These are phyloP conservation scores for Silene conica DNA, from an alignment of 148 eudicot genomes.

Conservation along the genomic window DNA sequence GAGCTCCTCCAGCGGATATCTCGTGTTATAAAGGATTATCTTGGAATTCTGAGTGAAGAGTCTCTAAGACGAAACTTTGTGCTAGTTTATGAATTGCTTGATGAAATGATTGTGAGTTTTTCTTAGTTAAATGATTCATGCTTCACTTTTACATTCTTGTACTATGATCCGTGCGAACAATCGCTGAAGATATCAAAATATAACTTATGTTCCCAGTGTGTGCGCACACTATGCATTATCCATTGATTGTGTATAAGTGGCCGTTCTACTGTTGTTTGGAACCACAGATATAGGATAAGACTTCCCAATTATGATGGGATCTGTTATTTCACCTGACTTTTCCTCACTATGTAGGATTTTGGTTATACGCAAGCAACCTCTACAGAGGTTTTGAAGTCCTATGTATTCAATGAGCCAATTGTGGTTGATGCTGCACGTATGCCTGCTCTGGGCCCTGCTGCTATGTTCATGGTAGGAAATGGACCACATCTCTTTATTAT, in stretches of 20 bases:
- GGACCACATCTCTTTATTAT: neutral
- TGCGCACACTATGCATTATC: neutral
- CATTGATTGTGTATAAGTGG: neutral
- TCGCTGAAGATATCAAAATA: neutral
- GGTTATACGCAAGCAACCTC: slow-evolving; percentile 97
- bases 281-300: neutral
- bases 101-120: slow-evolving; percentile 87
- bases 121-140: neutral
- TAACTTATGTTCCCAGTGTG: neutral
- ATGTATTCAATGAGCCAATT: slow-evolving; percentile 86
- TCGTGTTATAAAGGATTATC: slow-evolving; percentile 93
- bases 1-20: slow-evolving; percentile 93
- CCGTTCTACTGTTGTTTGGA: neutral
- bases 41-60: slow-evolving; percentile 89
- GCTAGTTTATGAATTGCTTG: slow-evolving; percentile 93
- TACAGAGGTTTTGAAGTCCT: slow-evolving; percentile 87
- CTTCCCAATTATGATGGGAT: neutral
- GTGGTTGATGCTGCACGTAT: slow-evolving; percentile 82
- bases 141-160: slow-evolving; percentile 5
- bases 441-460: slow-evolving; percentile 81
- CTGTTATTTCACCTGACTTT: slow-evolving; percentile 2
- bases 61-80: slow-evolving; percentile 87
- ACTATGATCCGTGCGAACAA: neutral
- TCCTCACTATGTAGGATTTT: slow-evolving; percentile 57
- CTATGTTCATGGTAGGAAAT: slow-evolving; percentile 76